phyloP scores from a whole-genome alignment of 192 early-diverging fungal species.

The Cetraspora pellucida region DNA sequence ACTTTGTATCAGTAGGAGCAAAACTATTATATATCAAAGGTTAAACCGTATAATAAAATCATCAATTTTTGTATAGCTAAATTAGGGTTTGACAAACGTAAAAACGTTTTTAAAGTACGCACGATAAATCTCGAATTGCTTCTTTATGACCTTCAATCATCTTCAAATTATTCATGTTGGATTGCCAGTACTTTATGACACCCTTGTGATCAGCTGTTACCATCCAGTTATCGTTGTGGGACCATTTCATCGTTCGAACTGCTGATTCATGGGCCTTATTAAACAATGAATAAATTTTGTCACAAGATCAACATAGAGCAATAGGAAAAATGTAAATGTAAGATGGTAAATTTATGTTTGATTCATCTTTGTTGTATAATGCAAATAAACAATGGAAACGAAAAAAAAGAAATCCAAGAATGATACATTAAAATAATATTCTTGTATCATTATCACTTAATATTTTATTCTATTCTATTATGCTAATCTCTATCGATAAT shows the following conservation, averaged over 20 bases:
- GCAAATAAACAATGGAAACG: no score
- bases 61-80: not conserved
- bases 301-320: not conserved
- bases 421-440: no score
- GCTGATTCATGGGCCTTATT: conserved; percentile 86
- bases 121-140: conserved; percentile 85
- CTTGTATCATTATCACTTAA: no score
- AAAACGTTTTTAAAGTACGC: conserved; percentile 32
- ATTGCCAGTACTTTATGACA: conserved; percentile 97
- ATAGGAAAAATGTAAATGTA: not conserved
- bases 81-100: not conserved
- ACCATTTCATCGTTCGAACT: conserved; percentile 96
- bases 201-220: conserved; percentile 91
- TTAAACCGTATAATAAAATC: not conserved
- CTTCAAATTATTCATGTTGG: conserved; percentile 93
- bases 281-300: conserved; percentile 3
- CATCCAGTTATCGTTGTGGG: conserved; percentile 94
- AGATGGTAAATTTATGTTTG: not conserved
- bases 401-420: no score
- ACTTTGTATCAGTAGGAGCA: conserved; percentile 89
- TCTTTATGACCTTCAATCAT: conserved; percentile 86
- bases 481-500: no score
- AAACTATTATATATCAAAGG: conserved; percentile 55
- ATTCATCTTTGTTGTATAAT: not conserved
- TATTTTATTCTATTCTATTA: no score